Conservation (phyloP, 257 asterid species). For the Cruciata laevipes region DNA sequence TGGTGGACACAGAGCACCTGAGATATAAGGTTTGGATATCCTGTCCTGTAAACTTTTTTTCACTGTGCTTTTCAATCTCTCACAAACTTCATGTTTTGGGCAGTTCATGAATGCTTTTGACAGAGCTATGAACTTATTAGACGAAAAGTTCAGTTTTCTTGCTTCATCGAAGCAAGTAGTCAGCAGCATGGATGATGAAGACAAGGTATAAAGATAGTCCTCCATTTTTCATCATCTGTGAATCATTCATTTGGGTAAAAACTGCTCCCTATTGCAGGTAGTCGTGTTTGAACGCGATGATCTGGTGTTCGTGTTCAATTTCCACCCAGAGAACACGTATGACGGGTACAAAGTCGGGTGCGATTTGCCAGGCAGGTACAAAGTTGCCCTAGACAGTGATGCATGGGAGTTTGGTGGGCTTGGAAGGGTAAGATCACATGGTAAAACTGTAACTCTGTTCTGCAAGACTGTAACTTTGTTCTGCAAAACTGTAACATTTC, state of each 20-base stretch:
- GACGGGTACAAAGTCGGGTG: conserved; percentile 98
- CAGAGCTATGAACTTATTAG: conserved; percentile 83
- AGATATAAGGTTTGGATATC: conserved; percentile 69
- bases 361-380: conserved; percentile 88
- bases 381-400: conserved; percentile 89
- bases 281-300: conserved; percentile 92
- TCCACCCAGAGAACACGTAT: conserved; percentile 76
- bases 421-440: conserved; percentile 71
- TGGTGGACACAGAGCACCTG: conserved; percentile 71
- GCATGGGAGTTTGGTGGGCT: conserved; percentile 88
- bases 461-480: background rate
- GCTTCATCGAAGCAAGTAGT: conserved; percentile 70
- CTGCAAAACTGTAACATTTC: background rate
- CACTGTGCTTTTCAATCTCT: background rate
- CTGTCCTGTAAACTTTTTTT: background rate
- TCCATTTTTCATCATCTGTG: background rate
- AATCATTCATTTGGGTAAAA: background rate
- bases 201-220: conserved; percentile 48
- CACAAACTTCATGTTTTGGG: background rate
- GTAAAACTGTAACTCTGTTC: background rate
- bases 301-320: conserved; percentile 84
- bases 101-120: conserved; percentile 92
- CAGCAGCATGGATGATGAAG: conserved; percentile 62
- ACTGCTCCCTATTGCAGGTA: conserved; percentile 46
- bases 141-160: conserved; percentile 67